Evolutionary conservation across 75 land plant species (phyloP).

Genomic region (Sequoiadendron giganteum): DNA sequence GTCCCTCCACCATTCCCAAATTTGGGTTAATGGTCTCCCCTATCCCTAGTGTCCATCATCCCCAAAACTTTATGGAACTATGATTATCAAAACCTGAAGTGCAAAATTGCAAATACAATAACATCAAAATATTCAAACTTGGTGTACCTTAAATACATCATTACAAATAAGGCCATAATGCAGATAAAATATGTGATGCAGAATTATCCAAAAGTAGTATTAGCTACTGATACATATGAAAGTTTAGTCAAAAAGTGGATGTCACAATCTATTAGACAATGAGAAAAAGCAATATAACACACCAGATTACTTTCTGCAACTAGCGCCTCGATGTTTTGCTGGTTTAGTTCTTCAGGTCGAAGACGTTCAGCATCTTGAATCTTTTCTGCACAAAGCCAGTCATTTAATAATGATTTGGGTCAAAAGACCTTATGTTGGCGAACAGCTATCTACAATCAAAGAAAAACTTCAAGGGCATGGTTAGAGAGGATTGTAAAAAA

Average conservation of each 20-base stretch:
- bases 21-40: too few relatives aligned
- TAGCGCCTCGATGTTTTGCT: constrained; percentile 96
- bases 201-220: not conserved
- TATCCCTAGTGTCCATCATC: too few relatives aligned
- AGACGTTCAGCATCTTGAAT: constrained; percentile 73
- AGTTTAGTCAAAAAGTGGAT: not conserved
- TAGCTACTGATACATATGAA: not conserved
- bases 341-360: constrained; percentile 96
- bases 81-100: not conserved
- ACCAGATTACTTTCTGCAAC: constrained; percentile 99
- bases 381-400: constrained; percentile 29
- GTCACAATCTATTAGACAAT: not conserved
- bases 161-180: not conserved
- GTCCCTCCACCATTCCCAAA: too few relatives aligned
- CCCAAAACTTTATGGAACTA: too few relatives aligned
- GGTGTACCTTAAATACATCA: not conserved
- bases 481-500: not conserved
- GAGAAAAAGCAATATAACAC: not conserved
- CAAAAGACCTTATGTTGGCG: not conserved
- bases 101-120: not conserved
- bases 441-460: too few relatives aligned
- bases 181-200: not conserved
- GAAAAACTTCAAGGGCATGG: not conserved
- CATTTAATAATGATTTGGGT: not conserved
- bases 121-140: not conserved